Evolutionary conservation across 2,329 filamentous ascomycete species (phyloP).

Genomic region (Keithomyces neogunnii): DNA sequence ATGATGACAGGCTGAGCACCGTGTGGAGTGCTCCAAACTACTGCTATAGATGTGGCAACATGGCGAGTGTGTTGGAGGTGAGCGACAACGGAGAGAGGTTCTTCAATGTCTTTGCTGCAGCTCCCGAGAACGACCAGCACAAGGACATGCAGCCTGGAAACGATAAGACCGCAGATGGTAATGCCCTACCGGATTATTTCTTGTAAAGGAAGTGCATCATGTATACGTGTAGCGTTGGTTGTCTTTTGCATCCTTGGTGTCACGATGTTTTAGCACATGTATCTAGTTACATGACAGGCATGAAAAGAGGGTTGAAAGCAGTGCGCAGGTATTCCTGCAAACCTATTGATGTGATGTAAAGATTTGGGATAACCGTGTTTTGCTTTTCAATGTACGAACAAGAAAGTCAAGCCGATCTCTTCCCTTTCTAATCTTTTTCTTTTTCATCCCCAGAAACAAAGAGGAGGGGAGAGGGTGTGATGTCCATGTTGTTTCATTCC

Average conservation of each 20-base stretch:
- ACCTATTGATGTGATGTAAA: not conserved
- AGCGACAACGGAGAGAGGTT: conserved; percentile 86
- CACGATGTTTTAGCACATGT: conserved; percentile 9
- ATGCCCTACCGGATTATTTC: conserved; percentile 62
- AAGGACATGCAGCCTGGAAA: conserved; percentile 73
- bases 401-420: not conserved
- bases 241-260: not conserved
- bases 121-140: conserved; percentile 88
- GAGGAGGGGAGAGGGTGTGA: not conserved
- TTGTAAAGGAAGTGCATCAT: conserved; percentile 33
- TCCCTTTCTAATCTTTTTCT: not conserved
- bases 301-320: not conserved
- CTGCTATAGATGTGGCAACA: conserved; percentile 91
- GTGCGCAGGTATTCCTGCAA: not conserved
- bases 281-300: conserved; percentile 11
- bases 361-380: not conserved
- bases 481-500: conserved; percentile 10
- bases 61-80: conserved; percentile 94
- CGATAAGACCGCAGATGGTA: conserved; percentile 61
- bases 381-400: not conserved
- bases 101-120: conserved; percentile 97
- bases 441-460: not conserved
- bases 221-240: not conserved
- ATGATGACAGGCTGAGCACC: conserved; percentile 88
- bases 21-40: conserved; percentile 98